A percentile compares a stretch with the other conserved stretches of the same genome.
Conservation (phyloP, 805 yeast genomes). For the Nakazawaea ernobii region DNA sequence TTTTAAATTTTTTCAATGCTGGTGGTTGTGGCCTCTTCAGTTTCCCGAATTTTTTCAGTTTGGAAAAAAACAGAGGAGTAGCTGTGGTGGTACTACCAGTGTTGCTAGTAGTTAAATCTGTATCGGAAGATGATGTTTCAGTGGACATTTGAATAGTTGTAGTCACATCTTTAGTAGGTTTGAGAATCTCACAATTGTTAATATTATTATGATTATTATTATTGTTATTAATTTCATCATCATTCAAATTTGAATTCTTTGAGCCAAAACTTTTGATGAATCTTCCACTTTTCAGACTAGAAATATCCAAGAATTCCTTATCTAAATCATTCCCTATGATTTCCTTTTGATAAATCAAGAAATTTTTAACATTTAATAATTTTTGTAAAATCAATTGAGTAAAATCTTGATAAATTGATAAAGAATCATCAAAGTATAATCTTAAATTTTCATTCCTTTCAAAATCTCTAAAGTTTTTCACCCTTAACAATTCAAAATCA, state of each 20-base stretch:
- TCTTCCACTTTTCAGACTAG: background rate
- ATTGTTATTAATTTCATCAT: too few relatives aligned
- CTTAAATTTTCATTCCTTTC: constrained; percentile 4
- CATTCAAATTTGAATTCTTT: background rate
- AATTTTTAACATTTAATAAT: constrained; percentile 3
- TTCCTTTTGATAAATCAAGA: constrained; percentile 2
- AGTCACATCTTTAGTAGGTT: background rate
- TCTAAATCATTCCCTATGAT: constrained; percentile 1
- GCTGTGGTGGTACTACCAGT: background rate
- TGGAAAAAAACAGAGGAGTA: too few relatives aligned
- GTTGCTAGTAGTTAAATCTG: constrained; percentile 2
- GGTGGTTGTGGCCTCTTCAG: background rate
- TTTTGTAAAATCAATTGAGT: background rate
- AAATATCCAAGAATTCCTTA: constrained; percentile 1
- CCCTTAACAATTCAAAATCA: constrained; percentile 5
- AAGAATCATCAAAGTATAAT: constrained; percentile 3
- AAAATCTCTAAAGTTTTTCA: background rate
- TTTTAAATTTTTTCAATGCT: background rate
- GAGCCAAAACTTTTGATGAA: constrained; percentile 3
- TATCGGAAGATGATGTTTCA: background rate
- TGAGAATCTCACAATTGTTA: too few relatives aligned
- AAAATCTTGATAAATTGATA: background rate
- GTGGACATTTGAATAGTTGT: background rate
- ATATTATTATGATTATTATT: too few relatives aligned
- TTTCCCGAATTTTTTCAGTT: background rate